These are phyloP conservation scores for Acer negundo DNA, from an alignment of 345 rosid species.

Conservation along the genomic window DNA sequence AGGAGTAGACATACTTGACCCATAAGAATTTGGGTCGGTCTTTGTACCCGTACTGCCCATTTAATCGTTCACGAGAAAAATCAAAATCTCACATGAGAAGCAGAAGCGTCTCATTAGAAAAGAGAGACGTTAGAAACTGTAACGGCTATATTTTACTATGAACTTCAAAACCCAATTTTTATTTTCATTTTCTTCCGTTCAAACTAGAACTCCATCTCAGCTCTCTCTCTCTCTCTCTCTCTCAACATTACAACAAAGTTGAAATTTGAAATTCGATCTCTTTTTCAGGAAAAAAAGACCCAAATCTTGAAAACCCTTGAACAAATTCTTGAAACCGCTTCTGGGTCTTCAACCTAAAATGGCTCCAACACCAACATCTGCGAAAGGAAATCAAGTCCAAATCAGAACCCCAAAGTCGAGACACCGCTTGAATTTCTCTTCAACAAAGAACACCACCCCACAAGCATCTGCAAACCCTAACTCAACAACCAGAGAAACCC, in stretches of 20 bases:
- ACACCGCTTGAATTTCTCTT: constrained; percentile 65
- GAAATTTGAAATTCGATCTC: not conserved
- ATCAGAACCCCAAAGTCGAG: constrained; percentile 74
- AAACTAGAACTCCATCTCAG: constrained; percentile 1
- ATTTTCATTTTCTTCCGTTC: constrained; percentile 19
- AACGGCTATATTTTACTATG: constrained; percentile 46
- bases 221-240: constrained; percentile 1
- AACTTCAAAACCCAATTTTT: constrained; percentile 26
- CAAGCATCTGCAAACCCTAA: constrained; percentile 46
- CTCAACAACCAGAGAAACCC: constrained; percentile 42
- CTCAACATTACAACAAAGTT: not conserved
- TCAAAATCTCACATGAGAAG: not conserved
- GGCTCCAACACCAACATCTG: constrained; percentile 82
- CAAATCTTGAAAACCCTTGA: not conserved
- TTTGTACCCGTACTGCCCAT: not conserved
- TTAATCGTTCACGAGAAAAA: constrained; percentile 5
- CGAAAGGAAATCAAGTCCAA: constrained; percentile 45
- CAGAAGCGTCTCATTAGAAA: too few species aligned
- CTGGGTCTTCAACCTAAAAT: constrained; percentile 34
- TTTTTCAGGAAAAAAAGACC: not conserved
- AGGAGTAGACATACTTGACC: too few species aligned
- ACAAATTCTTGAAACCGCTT: not conserved
- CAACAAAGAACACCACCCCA: constrained; percentile 31
- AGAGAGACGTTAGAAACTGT: constrained; percentile 36
- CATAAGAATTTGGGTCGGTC: not conserved